Evolutionary conservation across 495 filamentous ascomycete genomes (phyloP), one percentile per base, ranked within the genome.

Genomic region (Wilcoxina mikolae): DNA sequence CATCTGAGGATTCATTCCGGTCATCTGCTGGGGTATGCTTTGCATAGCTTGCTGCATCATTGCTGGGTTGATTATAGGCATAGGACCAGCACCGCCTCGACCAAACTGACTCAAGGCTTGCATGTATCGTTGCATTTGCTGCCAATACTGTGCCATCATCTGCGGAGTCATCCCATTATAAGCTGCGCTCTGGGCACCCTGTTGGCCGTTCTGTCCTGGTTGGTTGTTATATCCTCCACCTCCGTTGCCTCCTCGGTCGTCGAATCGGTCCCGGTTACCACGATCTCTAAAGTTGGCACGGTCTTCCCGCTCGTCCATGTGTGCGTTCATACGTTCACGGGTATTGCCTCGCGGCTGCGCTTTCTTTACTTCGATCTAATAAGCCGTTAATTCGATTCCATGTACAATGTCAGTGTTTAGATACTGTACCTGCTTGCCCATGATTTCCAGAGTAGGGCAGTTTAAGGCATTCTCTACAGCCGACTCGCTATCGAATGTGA

Each of bases 91-190:
- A 56, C 69, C 74, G 69, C 63, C 66, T 24, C 68, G 58, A n/a
- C 67, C 60, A 20, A 60, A 58, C 35, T 67, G 85, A 17, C 29
- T 43, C 86, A 95, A 93, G 74, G 93, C 79, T 25, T 78, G 73
- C 68, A 98, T 87, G 68, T 94, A 94, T 66, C 93, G 84, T 67
- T 98, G 93, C 86, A 98, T 94, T 23, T 88, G 80, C 65, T 93
- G 85, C 79, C 89, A 87, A 70, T 95, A 95, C 69, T 94, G 87
- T 1, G 91, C 91, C 88, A 98, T 95, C 77, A 94, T 78, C 64
- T 93, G 86, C 0, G 91, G 91, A 7, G 84, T 88, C 80, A 96
- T 87, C 27, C 83, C 82, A 41, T 65, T 65, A 39, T 66, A 66
- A 12, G 51, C 54, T 4, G 49, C 57, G 25, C 64, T 61, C 64